These are phyloP conservation scores for Daedalea quercina DNA, from an alignment of 768 basidiomycete species.

Conservation along the genomic window DNA sequence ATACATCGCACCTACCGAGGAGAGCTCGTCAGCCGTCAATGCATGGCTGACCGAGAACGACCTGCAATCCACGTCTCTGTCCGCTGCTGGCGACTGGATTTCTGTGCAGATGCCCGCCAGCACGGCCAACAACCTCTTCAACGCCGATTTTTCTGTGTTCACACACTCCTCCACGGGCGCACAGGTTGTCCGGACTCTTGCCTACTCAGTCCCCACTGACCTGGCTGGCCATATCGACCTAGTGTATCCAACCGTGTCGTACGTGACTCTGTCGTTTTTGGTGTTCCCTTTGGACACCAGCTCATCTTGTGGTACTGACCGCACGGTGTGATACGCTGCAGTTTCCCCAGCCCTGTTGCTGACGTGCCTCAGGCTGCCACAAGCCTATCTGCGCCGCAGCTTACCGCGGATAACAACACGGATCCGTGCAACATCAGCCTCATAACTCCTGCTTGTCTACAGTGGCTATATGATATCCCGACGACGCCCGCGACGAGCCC, in stretches of 20 bases:
- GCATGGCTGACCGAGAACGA: constrained; percentile 20
- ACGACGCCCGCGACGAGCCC: constrained; percentile 14
- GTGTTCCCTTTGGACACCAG: no score
- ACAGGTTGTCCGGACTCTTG: constrained; percentile 22
- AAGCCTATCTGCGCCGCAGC: constrained; percentile 14
- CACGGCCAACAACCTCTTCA: constrained; percentile 23
- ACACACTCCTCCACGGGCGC: constrained; percentile 16
- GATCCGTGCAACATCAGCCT: constrained; percentile 22
- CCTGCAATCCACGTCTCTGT: constrained; percentile 15
- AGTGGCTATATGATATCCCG: constrained; percentile 24
- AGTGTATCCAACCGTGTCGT: constrained; percentile 22
- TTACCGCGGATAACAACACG: constrained; percentile 27
- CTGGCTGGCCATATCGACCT: constrained; percentile 21
- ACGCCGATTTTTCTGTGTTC: constrained; percentile 22
- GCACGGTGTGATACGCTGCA: background rate
- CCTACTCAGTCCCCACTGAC: constrained; percentile 23
- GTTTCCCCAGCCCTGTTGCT: constrained; percentile 16
- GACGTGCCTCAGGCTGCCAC: constrained; percentile 5
- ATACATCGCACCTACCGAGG: constrained; percentile 11
- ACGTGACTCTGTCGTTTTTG: constrained; percentile 5
- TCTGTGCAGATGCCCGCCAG: constrained; percentile 16
- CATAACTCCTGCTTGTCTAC: constrained; percentile 26
- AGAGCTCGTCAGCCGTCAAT: constrained; percentile 16
- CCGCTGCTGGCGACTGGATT: constrained; percentile 24
- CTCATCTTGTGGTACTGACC: no score